A percentile compares a stretch with the other conserved stretches of the same genome.
phyloP scores from a whole-genome alignment of 148 eudicot genomes.

The Rhododendron vialii region DNA sequence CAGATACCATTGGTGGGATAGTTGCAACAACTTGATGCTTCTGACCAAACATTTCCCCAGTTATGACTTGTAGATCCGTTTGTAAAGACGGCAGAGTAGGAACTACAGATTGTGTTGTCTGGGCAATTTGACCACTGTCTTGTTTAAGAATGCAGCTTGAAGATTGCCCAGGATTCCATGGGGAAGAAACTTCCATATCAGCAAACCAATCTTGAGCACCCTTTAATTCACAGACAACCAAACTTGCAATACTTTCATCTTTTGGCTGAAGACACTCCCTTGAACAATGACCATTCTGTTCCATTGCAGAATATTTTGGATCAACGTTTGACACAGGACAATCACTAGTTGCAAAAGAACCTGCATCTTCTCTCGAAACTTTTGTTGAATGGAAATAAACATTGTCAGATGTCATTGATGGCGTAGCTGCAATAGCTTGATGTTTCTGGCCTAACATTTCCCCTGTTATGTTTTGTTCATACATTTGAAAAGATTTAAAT shows the following conservation, averaged over 20 bases:
- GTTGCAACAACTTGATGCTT: not conserved
- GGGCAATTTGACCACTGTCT: not conserved
- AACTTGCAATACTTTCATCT: not conserved
- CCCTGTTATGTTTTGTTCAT: too few species aligned
- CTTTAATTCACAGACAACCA: not conserved
- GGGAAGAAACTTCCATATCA: constrained; percentile 11
- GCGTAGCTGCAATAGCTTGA: not conserved
- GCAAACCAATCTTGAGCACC: not conserved
- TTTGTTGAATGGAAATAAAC: not conserved
- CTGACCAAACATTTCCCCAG: not conserved
- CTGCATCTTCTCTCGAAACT: not conserved
- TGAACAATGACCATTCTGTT: not conserved
- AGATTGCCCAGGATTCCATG: constrained; percentile 6
- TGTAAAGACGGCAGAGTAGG: not conserved
- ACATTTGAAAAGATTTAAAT: too few species aligned
- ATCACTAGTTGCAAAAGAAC: not conserved
- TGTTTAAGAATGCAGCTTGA: not conserved
- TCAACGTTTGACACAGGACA: not conserved
- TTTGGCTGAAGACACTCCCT: not conserved
- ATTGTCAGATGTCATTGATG: not conserved
- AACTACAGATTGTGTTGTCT: not conserved
- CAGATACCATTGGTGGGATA: not conserved
- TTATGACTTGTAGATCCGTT: not conserved
- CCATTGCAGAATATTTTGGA: not conserved
- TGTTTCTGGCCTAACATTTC: not conserved